Evolutionary conservation across 2,329 filamentous ascomycete species (phyloP).

Genomic region (Rosellinia necatrix): DNA sequence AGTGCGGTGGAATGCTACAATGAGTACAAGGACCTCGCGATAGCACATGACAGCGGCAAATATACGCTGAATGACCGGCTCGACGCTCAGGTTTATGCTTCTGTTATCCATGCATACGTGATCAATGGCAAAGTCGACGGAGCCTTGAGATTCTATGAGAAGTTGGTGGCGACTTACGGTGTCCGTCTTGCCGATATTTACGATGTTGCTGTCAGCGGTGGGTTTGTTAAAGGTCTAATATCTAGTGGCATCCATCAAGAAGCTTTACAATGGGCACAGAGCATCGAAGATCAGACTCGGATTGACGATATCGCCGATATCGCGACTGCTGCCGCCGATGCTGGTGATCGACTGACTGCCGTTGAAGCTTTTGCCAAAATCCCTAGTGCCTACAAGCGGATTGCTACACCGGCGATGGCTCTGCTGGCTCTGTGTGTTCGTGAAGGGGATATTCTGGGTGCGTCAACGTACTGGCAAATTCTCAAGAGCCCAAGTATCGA

Average conservation of each 20-base stretch:
- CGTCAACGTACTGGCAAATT: slow-evolving; percentile 79
- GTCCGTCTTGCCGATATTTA: slow-evolving; percentile 66
- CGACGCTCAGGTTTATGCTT: slow-evolving; percentile 85
- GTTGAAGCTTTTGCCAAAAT: slow-evolving; percentile 67
- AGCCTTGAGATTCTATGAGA: slow-evolving; percentile 83
- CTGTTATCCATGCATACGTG: slow-evolving; percentile 89
- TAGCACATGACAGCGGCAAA: slow-evolving; percentile 78
- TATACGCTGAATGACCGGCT: slow-evolving; percentile 71
- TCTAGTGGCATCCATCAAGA: slow-evolving; percentile 71
- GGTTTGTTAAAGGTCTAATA: slow-evolving; percentile 79
- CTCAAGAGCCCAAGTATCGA: slow-evolving; percentile 66
- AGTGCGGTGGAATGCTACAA: slow-evolving; percentile 95
- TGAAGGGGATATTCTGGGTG: slow-evolving; percentile 75
- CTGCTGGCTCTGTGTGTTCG: slow-evolving; percentile 87
- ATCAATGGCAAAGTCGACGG: slow-evolving; percentile 79
- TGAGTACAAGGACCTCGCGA: slow-evolving; percentile 87
- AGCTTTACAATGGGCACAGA: slow-evolving; percentile 74
- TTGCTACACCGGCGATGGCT: slow-evolving; percentile 70
- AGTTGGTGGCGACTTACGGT: slow-evolving; percentile 69
- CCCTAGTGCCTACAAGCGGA: slow-evolving; percentile 52
- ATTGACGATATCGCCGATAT: slow-evolving; percentile 72
- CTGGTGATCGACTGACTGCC: slow-evolving; percentile 71
- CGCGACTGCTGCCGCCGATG: slow-evolving; percentile 79
- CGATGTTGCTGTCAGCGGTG: slow-evolving; percentile 71
- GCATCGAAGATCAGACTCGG: slow-evolving; percentile 63